Evolutionary conservation across 257 asterid species (phyloP).

Genomic region (Nicotiana tabacum): DNA sequence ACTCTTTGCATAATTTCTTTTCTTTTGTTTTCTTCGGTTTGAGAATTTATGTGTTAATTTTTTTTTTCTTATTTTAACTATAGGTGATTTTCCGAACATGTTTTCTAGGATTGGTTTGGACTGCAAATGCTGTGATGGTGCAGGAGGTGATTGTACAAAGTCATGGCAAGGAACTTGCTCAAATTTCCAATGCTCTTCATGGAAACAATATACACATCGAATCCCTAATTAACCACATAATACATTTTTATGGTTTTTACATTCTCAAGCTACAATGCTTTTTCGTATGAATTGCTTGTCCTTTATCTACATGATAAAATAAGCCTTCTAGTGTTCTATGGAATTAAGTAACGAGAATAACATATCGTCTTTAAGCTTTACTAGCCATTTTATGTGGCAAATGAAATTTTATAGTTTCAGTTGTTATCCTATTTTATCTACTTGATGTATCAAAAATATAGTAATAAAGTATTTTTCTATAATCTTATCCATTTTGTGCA

Average conservation of each 20-base stretch:
- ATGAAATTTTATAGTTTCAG: neutral
- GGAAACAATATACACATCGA: slow-evolving; percentile 8
- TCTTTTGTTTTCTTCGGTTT: too few relatives aligned
- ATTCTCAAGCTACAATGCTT: neutral
- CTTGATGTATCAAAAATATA: neutral
- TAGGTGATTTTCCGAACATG: too few relatives aligned
- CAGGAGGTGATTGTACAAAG: too few relatives aligned
- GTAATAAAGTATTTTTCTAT: neutral
- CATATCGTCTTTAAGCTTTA: neutral
- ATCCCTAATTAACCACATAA: neutral
- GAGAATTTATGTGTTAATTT: too few relatives aligned
- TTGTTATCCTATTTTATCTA: neutral
- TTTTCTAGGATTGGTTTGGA: too few relatives aligned
- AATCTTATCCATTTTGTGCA: neutral
- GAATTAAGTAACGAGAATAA: neutral
- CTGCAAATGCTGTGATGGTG: too few relatives aligned
- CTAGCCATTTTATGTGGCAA: neutral
- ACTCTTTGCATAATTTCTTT: too few relatives aligned
- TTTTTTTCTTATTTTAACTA: too few relatives aligned
- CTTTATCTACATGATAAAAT: neutral
- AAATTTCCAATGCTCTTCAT: slow-evolving; percentile 17
- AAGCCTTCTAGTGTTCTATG: neutral
- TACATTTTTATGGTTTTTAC: neutral
- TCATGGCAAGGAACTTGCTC: slow-evolving; percentile 17
- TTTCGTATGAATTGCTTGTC: neutral